Percentiles rank a stretch among this genome's conserved stretches.
Conservation (phyloP, 176 grass and related monocot genomes). For the Carex parvula region DNA sequence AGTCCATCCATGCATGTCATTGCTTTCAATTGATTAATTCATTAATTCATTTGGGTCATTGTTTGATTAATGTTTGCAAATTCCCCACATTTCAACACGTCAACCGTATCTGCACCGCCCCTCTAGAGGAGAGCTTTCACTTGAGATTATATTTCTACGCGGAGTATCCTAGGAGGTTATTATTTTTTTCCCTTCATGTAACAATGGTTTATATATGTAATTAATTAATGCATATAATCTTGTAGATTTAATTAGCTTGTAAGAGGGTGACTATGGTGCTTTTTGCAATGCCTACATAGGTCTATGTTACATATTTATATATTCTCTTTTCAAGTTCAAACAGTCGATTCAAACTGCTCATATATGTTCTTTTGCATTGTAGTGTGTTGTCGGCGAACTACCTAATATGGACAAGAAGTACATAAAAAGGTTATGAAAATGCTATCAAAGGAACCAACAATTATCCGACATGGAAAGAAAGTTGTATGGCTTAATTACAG, state of each 20-base stretch:
- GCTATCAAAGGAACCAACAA: neutral
- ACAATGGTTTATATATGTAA: neutral
- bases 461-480: neutral
- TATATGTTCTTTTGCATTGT: neutral
- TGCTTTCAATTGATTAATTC: neutral
- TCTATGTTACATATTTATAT: too few species aligned
- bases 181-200: neutral
- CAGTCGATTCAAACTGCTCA: too few species aligned
- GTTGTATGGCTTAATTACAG: neutral
- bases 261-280: too few species aligned
- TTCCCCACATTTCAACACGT: neutral
- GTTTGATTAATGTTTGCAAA: neutral
- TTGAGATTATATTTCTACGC: neutral
- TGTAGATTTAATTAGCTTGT: neutral
- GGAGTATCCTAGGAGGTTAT: neutral
- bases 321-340: too few species aligned
- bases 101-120: neutral
- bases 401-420: neutral
- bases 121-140: neutral
- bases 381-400: neutral
- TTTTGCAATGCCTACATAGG: too few species aligned
- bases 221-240: neutral
- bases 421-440: neutral
- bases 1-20: neutral
- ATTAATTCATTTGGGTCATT: neutral